Evolutionary conservation across 2,329 filamentous ascomycete genomes (phyloP).

Genomic region (Scopulariopsis brevicaulis): DNA sequence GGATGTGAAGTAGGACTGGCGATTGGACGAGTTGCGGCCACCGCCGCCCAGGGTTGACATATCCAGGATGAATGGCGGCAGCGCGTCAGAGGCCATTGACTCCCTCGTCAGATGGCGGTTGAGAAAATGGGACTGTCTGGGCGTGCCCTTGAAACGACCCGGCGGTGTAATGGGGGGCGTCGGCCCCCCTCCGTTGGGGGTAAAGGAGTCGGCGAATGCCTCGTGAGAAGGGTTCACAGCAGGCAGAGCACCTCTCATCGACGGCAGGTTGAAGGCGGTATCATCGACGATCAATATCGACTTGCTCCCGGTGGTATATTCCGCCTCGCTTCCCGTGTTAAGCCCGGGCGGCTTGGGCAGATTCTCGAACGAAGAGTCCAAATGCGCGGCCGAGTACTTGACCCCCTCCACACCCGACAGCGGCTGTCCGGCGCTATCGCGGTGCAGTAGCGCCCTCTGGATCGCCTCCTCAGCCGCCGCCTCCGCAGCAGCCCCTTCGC

Average conservation of each 20-base stretch:
- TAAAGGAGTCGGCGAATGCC: constrained; percentile 39
- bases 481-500: constrained; percentile 46
- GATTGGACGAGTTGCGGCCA: constrained; percentile 14
- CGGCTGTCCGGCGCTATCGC: neutral
- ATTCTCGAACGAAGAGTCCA: constrained; percentile 20
- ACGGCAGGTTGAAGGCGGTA: constrained; percentile 37
- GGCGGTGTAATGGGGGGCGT: constrained; percentile 54
- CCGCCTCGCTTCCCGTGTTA: constrained; percentile 39
- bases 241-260: constrained; percentile 38
- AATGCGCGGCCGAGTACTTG: constrained; percentile 30
- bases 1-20: constrained; percentile 6
- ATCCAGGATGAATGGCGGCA: constrained; percentile 37
- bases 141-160: constrained; percentile 27
- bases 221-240: constrained; percentile 35
- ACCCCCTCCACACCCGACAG: constrained; percentile 11
- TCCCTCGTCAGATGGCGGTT: constrained; percentile 30
- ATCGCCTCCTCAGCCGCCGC: constrained; percentile 8
- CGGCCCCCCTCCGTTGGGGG: constrained; percentile 35
- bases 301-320: constrained; percentile 69
- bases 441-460: neutral
- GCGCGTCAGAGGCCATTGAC: constrained; percentile 22
- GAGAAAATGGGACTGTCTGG: constrained; percentile 40
- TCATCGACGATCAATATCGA: constrained; percentile 83
- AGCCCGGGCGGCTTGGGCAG: constrained; percentile 3
- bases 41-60: constrained; percentile 24